Base-by-base conservation (phyloP, 2,329 filamentous ascomycete genomes). In the Chalara sp. region DNA sequence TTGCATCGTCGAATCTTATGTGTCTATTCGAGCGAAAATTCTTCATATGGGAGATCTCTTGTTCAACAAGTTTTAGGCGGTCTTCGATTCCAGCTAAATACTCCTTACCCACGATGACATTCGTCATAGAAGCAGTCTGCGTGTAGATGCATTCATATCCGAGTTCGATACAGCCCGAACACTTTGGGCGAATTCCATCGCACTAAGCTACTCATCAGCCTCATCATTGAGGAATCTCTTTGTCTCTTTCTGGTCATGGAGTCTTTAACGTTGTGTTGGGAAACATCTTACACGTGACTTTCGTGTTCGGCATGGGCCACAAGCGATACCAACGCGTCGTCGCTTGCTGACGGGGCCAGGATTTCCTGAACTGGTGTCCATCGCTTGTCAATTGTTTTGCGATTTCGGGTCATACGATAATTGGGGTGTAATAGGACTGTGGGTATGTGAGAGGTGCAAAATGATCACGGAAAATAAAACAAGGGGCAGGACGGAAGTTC, bases 71-170 rank as follows among this genome's bases (percentile, higher is more conserved):
- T 30, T 60, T 62, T 1, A 68, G 59, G 1, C 65, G 60, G 6
- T 57, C 50, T 50, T 68, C 65, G 10, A 59, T 43, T 4, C 28
- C 6, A 49, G 39, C 31, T 5, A 57, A 29, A 53, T 58, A 69
- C 58, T 71, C 68, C 58, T 71, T 72, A 44, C 66, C 65, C 3
- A 70, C 65, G 40, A 72, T 69, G 0, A 67, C 58, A 57, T 71
- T 72, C 1, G 65, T 61, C 2, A 63, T 60, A 12, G 66, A 65
- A 6, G 60, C 58, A 3, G 67, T 61, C 6, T 68, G 61, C 5
- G 65, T 63, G 58, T 75, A 75, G 32, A 66, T 58, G 56, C 72
- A 75, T 7, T 73, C 70, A 49, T 71, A 71, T 6, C 66, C 68
- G 32, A 72, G 61, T 33, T 70, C 66, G 12, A 53, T 56, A 50